Evolutionary conservation across 2,329 filamentous ascomycete species (phyloP).

Genomic region (Calonectria leucothoes): DNA sequence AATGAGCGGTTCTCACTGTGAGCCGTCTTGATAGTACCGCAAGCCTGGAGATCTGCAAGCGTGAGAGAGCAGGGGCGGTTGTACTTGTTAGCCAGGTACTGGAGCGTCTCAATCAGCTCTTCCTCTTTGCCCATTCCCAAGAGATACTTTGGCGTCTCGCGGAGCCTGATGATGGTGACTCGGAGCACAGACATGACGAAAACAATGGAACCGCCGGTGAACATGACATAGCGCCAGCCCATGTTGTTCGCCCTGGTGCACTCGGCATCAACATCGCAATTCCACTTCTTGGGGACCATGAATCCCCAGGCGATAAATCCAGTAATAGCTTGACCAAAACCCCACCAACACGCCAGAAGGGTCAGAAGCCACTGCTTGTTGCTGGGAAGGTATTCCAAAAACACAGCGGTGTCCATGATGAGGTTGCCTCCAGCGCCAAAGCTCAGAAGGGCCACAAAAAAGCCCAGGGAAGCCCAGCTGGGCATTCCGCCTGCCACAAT

Average conservation of each 20-base stretch:
- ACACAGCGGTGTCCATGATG: slow-evolving; percentile 63
- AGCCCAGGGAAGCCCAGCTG: slow-evolving; percentile 72
- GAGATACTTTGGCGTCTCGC: slow-evolving; percentile 62
- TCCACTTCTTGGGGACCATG: slow-evolving; percentile 61
- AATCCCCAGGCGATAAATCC: slow-evolving; percentile 59
- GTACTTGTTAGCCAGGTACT: slow-evolving; percentile 60
- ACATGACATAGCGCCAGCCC: slow-evolving; percentile 62
- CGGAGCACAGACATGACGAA: slow-evolving; percentile 58
- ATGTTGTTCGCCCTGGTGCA: slow-evolving; percentile 58
- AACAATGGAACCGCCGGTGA: slow-evolving; percentile 58
- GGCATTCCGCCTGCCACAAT: slow-evolving; percentile 75
- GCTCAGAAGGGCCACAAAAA: slow-evolving; percentile 71
- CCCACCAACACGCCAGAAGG: slow-evolving; percentile 62
- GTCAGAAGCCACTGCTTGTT: slow-evolving; percentile 61
- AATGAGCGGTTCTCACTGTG: slow-evolving; percentile 49
- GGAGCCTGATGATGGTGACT: slow-evolving; percentile 57
- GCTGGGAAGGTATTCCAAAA: slow-evolving; percentile 62
- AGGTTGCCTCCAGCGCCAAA: slow-evolving; percentile 70
- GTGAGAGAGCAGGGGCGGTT: slow-evolving; percentile 54
- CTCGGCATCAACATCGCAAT: slow-evolving; percentile 50
- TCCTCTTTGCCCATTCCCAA: slow-evolving; percentile 59
- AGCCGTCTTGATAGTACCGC: slow-evolving; percentile 53
- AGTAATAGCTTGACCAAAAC: slow-evolving; percentile 61
- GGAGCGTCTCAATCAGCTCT: slow-evolving; percentile 61
- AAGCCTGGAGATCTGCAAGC: slow-evolving; percentile 57